Evolutionary conservation across 306 rosid species (phyloP), one percentile per base, ranked within the genome.

Genomic region (Rosa lucieae): DNA sequence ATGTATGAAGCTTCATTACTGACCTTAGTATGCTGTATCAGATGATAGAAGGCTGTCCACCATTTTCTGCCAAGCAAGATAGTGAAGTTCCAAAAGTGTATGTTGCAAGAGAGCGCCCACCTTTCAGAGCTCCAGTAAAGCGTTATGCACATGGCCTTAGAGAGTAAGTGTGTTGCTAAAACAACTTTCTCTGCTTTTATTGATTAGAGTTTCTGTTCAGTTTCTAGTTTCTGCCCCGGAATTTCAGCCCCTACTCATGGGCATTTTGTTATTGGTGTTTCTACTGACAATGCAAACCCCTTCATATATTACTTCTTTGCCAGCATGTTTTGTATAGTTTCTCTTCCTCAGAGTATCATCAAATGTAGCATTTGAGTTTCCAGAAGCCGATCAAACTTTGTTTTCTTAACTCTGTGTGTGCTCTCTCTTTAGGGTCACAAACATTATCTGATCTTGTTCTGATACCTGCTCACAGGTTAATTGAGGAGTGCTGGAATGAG

Each of bases 41-140:
- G 99, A 94, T 94, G 99, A 91, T 94, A 75, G 99, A 94, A 88
- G 97, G 97, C 49, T 87, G 85, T 49, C 92, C 81, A 9, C 99
- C 99, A 55, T 94, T 94, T 82, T 65, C 74, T 73, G 80, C 86
- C 35, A 89, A 87, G 83, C 75, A 83, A 75, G 99, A 92, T n/a
- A 84, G 78, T 21, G 92, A 89, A 71, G 94, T 92, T 86, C 90
- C 87, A 29, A 80, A 87, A 81, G 89, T 78, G 49, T 89, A 91
- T 87, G 91, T 86, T 71, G 79, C 88, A 43, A 89, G 85, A 67
- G 88, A 85, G 79, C 95, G 97, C 43, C 99, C 99, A 1, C 90
- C 97, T 78, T 94, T 94, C 74, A 84, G 66, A 77, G 97, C 99
- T 78, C 90, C 97, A 53, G 17, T 86, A 71, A 92, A 91, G 87